Percentiles rank a stretch among this genome's conserved stretches.
Evolutionary conservation across 2,329 filamentous ascomycete genomes (phyloP).

Genomic region (Microcyclosporella mali): DNA sequence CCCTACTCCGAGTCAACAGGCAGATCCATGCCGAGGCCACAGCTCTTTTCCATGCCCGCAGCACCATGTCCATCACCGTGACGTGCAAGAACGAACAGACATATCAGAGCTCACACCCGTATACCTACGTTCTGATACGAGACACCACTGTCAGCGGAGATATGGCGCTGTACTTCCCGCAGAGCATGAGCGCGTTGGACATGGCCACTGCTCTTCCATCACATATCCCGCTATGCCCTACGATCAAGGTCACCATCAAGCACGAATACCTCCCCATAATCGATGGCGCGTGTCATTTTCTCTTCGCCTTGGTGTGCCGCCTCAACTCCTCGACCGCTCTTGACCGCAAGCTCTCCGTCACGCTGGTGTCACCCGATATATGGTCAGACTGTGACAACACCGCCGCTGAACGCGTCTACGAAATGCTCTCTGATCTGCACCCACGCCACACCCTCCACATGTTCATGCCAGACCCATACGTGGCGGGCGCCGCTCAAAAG

Average conservation of each 20-base stretch:
- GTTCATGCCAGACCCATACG: not conserved
- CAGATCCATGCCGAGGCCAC: constrained; percentile 1
- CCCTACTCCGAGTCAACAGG: not conserved
- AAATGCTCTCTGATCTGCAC: not conserved
- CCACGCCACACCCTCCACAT: not conserved
- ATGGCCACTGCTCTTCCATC: not conserved
- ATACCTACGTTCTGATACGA: no score
- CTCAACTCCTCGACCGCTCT: not conserved
- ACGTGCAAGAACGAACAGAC: not conserved
- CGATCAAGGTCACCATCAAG: no score
- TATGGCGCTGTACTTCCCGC: not conserved
- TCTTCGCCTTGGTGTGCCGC: not conserved
- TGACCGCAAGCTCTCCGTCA: not conserved
- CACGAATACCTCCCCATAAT: no score
- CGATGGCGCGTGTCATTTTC: not conserved
- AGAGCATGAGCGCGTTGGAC: not conserved
- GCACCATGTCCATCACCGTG: not conserved
- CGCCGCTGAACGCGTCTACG: not conserved
- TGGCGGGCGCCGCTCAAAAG: not conserved
- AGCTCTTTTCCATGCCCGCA: not conserved
- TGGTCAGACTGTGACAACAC: not conserved
- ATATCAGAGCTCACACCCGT: no score
- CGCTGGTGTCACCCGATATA: no score
- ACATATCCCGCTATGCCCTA: not conserved
- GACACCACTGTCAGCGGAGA: not conserved